phyloP scores from a whole-genome alignment of 1,284 basidiomycete species.

The Marasmius tenuissimus region DNA sequence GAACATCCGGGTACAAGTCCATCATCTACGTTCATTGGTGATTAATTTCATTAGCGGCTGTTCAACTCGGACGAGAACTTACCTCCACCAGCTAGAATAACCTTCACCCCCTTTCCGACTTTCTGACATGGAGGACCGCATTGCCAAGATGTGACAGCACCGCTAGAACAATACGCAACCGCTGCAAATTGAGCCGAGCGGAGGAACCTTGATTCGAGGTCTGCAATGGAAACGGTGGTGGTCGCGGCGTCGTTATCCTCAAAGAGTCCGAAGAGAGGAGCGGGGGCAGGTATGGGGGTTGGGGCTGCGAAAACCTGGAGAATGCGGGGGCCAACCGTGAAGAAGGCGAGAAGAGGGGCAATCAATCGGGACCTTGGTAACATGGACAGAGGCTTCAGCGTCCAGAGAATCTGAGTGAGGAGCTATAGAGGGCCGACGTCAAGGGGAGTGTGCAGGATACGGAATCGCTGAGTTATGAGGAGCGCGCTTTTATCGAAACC shows the following conservation, averaged over 20 bases:
- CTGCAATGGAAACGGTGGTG: constrained; percentile 7
- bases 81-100: constrained; percentile 39
- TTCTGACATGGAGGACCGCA: constrained; percentile 37
- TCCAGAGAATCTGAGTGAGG: too few relatives aligned
- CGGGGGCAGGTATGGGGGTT: not conserved
- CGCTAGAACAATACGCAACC: constrained; percentile 39
- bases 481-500: too few relatives aligned
- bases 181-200: constrained; percentile 41
- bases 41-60: constrained; percentile 5
- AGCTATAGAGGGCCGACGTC: too few relatives aligned
- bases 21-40: constrained; percentile 22
- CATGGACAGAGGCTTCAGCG: too few relatives aligned
- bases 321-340: too few relatives aligned
- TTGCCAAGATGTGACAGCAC: constrained; percentile 29
- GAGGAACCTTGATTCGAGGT: constrained; percentile 19
- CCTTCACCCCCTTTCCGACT: constrained; percentile 27
- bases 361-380: too few relatives aligned
- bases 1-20: constrained; percentile 33
- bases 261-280: constrained; percentile 5
- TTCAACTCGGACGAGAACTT: constrained; percentile 11
- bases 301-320: too few relatives aligned
- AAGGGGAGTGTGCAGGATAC: too few relatives aligned
- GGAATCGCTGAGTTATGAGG: too few relatives aligned
- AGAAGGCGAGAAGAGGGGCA: too few relatives aligned
- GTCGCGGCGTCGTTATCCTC: constrained; percentile 6